Base-by-base conservation (phyloP, 805 yeast species). In the Candida loeiensis region DNA sequence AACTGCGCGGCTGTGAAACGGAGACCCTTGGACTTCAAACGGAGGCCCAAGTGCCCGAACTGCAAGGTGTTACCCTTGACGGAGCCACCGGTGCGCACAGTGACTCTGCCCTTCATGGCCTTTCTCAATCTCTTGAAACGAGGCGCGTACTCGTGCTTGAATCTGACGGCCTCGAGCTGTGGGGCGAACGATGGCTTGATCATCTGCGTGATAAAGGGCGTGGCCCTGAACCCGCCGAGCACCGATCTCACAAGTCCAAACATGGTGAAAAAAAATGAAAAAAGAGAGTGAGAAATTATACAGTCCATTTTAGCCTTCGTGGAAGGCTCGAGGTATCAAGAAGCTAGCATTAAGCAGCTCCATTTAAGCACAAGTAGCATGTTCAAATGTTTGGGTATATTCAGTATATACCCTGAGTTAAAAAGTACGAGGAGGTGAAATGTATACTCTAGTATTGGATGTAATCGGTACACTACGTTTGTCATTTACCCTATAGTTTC, bases 51-150 rank as follows among this genome's bases (percentile, higher is more conserved):
- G 13, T 76, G 71, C 20, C 99, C 99, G 51, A 81, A 85, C 45
- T 78, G 80, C 24, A 93, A 60, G 2, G 86, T 76, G 35, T 91
- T 83, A 21, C 99, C 99, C 59, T 86, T 89, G 39, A 77, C 73
- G 2, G 97, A 89, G 1, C 97, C 97, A 38, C 99, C 99, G 11
- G 85, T 86, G 62, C 96, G 83, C 8, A 90, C 96, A 1, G 95
- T 78, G 5, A 93, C 96, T 51, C 97, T 74, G 19, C 99, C 99
- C 61, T 93, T 93, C 64, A 86, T 89, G 36, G 87, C 85, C 63
- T 91, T 91, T 53, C 77, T 73, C 35, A 79, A 68, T 41, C 69
- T 67, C 50, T 76, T 80, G 59, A 71, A 81, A 53, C 91, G 72
- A 29, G 95, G 95, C n/a, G 88, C 87, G 53, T 74, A 76, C 52